A percentile compares a stretch with the other conserved stretches of the same genome.
phyloP scores from a whole-genome alignment of 2,329 filamentous ascomycete species.

The Colletotrichum falcatum region DNA sequence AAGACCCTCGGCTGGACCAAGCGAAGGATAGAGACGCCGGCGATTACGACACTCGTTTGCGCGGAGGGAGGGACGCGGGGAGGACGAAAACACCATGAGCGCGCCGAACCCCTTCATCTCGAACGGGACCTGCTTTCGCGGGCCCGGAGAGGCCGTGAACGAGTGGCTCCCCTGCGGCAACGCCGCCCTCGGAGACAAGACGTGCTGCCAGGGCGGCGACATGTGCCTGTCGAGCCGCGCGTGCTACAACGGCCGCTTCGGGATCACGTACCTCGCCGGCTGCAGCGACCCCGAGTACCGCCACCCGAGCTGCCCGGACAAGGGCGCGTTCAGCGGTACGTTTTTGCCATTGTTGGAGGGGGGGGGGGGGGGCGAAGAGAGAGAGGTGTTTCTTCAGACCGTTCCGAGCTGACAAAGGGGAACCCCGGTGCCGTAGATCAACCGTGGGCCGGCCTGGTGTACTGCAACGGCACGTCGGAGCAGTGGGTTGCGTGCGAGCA shows the following conservation, averaged over 20 bases:
- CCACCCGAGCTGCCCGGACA: conserved; percentile 50
- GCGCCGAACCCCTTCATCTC: conserved; percentile 46
- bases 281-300: conserved; percentile 51
- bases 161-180: conserved; percentile 52
- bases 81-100: conserved; percentile 23
- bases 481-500: conserved; percentile 51
- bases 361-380: too few species aligned
- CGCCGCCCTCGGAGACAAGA: conserved; percentile 46
- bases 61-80: background rate
- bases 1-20: background rate
- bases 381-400: too few species aligned
- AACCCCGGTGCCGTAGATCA: conserved; percentile 19
- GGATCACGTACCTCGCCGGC: conserved; percentile 53
- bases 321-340: conserved; percentile 43
- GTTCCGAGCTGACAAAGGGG: background rate
- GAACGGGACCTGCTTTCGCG: conserved; percentile 51
- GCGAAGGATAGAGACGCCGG: background rate
- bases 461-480: conserved; percentile 49
- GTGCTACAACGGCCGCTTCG: conserved; percentile 44
- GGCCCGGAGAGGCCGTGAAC: conserved; percentile 30
- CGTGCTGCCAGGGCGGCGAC: conserved; percentile 50
- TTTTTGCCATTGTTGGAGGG: background rate
- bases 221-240: conserved; percentile 48
- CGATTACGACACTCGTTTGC: background rate
- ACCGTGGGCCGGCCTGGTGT: conserved; percentile 51